These are phyloP conservation scores for Umbilicus rupestris DNA, from an alignment of 164 flowering plant species.

Conservation along the genomic window DNA sequence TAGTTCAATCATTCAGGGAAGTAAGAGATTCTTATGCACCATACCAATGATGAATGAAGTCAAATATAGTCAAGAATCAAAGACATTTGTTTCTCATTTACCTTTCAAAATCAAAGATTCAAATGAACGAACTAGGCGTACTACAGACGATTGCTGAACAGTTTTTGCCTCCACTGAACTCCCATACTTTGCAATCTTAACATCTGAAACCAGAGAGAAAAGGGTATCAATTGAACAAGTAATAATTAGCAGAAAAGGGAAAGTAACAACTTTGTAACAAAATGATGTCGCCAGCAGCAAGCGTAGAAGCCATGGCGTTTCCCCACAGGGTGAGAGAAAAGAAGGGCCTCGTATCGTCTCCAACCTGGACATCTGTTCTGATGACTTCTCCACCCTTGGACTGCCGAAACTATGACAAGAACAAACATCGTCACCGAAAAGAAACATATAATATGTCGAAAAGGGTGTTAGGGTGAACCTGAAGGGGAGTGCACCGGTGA, in stretches of 20 bases:
- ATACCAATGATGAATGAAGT: too few relatives aligned
- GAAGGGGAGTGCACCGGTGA: conserved; percentile 46
- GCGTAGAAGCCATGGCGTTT: conserved; percentile 34
- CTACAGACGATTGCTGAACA: conserved; percentile 29
- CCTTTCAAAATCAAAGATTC: conserved; percentile 27
- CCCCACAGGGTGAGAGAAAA: conserved; percentile 60
- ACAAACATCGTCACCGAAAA: not conserved
- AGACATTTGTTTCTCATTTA: conserved; percentile 12
- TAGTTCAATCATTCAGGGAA: too few relatives aligned
- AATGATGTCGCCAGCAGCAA: conserved; percentile 47
- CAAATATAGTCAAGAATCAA: too few relatives aligned
- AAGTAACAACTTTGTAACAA: conserved; percentile 38
- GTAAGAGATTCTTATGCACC: too few relatives aligned
- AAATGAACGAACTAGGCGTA: conserved; percentile 21
- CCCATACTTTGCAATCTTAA: conserved; percentile 31
- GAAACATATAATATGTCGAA: not conserved
- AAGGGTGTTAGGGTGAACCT: conserved; percentile 27
- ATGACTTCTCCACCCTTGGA: conserved; percentile 34
- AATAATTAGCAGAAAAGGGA: not conserved
- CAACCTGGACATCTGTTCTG: conserved; percentile 62
- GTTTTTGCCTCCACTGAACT: conserved; percentile 36
- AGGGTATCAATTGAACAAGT: too few relatives aligned
- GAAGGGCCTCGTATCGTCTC: conserved; percentile 49
- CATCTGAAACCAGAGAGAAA: conserved; percentile 22
- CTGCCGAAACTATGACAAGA: conserved; percentile 29